Evolutionary conservation across 345 rosid genomes (phyloP).

Genomic region (Bruguiera sexangula): DNA sequence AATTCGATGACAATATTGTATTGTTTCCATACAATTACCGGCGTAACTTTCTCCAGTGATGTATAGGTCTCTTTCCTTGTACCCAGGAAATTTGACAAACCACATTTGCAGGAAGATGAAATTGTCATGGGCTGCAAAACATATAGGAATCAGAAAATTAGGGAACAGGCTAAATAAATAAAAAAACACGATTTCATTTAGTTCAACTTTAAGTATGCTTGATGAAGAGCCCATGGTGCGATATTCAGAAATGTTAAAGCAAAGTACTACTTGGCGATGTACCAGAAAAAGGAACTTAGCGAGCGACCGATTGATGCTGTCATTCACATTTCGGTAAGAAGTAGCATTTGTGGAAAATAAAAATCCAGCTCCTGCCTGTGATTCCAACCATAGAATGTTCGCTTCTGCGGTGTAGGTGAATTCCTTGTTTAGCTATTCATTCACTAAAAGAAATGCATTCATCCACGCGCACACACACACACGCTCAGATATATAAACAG

Average conservation of each 20-base stretch:
- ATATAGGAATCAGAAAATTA: too few species aligned
- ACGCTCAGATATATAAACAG: too few species aligned
- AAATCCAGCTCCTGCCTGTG: constrained; percentile 23
- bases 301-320: constrained; percentile 5
- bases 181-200: too few species aligned
- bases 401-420: constrained; percentile 12
- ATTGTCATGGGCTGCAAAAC: constrained; percentile 18
- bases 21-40: background rate
- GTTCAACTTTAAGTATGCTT: too few species aligned
- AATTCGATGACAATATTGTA: background rate
- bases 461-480: too few species aligned
- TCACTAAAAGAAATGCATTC: too few species aligned
- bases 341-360: constrained; percentile 7
- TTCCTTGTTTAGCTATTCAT: background rate
- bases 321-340: constrained; percentile 16
- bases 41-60: constrained; percentile 20
- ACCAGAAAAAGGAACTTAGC: background rate
- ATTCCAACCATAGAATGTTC: constrained; percentile 21
- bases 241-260: too few species aligned
- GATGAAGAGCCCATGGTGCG: too few species aligned
- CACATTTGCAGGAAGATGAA: constrained; percentile 13
- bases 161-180: too few species aligned
- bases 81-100: constrained; percentile 15
- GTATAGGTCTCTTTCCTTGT: constrained; percentile 14
- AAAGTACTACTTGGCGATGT: background rate